Evolutionary conservation across 2,329 filamentous ascomycete species (phyloP), one percentile per base, ranked within the genome.

Genomic region (Sclerotinia glacialis): DNA sequence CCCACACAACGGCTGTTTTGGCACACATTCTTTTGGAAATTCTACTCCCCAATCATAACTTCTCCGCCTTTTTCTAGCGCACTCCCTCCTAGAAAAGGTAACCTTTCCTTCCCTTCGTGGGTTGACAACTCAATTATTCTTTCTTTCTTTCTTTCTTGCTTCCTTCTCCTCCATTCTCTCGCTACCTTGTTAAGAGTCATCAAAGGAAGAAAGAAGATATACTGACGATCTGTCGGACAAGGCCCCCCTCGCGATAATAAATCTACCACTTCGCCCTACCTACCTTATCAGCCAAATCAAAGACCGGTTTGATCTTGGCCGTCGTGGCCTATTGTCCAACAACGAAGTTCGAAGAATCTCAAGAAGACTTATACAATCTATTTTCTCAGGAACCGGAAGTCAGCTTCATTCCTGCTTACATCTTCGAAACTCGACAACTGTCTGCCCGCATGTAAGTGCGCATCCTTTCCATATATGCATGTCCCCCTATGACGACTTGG

Each of bases 391-490:
- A 56, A 21, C 11, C 50, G 26, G n/a, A 40, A 34, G 37, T 47
- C 62, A 46, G 62, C 47, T 18, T 21, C 52, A 11, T 46, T 56
- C 28, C 40, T 28, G 50, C 40, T 55, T 56, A 56, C 26, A 34
- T n/a, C 26, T 55, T 56, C 40, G 21, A 56, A 56, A 56, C 50
- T 64, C 69, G 67, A 68, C 58, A 68, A 67, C 66, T 49, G 44
- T 67, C 61, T 53, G 50, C 63, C 69, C 54, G 53, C 63, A 67
- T 64, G 70, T 73, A 70, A 72, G 71, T 72, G 67, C 67, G 56
- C 65, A 67, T 64, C 53, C 50, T 59, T 42, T 66, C 69, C 54
- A 34, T 68, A 59, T 66, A 60, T 37, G 42, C 63, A 65, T 64
- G 50, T 18, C 23, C 47, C 61, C 50, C 16, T 63, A 37, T 47